Base-by-base conservation (phyloP, 768 basidiomycete species). In the Vararia minispora region DNA sequence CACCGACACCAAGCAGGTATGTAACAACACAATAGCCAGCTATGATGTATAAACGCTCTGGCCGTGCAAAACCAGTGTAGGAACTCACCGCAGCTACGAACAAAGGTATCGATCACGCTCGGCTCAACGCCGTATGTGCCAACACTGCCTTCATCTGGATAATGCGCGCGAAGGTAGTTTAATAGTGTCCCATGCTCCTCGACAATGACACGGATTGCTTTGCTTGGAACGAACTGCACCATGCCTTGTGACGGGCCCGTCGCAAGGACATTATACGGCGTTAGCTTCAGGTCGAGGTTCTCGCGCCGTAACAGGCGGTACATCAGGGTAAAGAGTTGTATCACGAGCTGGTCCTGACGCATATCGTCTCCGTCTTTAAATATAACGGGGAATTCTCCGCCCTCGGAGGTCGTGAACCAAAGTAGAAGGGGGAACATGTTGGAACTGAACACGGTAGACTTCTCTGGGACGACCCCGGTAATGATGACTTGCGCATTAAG, bases 331-430 rank as follows among this genome's bases (percentile, higher is more conserved):
- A 99, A 92, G n/a, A 98, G 69, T 58, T 99, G 95, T 35, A 98
- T 83, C 20, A 98, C 92, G 26, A 99, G 75, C 57, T 99, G 95
- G 55, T 99, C 95, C 58, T 99, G 95, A 16, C 95, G 79, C 71
- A 98, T 82, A 54, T 99, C 95, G 54, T 98, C 95, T 11, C 95
- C 95, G 49, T 97, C 92, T 60, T 98, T 99, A 71, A 98, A 97
- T 43, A 99, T 98, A 36, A 97, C 74, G 0, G 92, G 86, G 58
- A 84, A 98, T 54, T 91, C 86, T 12, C 76, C 71, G 8, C 85
- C 80, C 40, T 88, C 83, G 8, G 76, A 66, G 48, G 85, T 84
- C 49, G 87, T 80, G 59, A 98, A 94, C 58, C 84, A 89, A 13
- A 99, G 67, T 14, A 94, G 68, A 37, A 99, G 69, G 0, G 95